These are phyloP conservation scores for Globisporangium yorkense DNA, from an alignment of 352 stramenopile genomes.

Conservation along the genomic window DNA sequence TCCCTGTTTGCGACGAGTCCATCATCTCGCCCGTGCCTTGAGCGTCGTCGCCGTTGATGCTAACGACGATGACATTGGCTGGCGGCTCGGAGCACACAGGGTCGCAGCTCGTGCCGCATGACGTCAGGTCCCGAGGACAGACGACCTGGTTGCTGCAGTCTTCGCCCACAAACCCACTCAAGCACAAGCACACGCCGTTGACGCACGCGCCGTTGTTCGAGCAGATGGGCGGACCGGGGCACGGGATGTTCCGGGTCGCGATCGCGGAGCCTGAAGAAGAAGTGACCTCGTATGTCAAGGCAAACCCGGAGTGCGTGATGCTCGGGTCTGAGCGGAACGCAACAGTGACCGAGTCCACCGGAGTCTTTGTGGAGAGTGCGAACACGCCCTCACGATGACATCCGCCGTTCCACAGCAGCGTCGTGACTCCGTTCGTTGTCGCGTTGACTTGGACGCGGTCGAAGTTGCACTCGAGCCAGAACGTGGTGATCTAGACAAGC, in stretches of 20 bases:
- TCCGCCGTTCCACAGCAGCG: constrained; percentile 39
- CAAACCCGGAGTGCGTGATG: constrained; percentile 34
- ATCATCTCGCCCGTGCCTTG: constrained; percentile 53
- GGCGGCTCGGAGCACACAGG: constrained; percentile 26
- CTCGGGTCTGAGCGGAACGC: constrained; percentile 36
- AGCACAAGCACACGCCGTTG: constrained; percentile 36
- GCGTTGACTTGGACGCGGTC: constrained; percentile 29
- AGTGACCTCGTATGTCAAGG: constrained; percentile 34
- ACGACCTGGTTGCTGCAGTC: constrained; percentile 55
- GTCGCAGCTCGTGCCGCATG: constrained; percentile 31
- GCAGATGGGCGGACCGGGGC: constrained; percentile 30
- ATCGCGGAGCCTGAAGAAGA: not conserved
- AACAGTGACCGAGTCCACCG: constrained; percentile 29
- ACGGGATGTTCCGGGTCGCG: constrained; percentile 19
- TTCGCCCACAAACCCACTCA: constrained; percentile 54
- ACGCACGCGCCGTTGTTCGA: constrained; percentile 44
- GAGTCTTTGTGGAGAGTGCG: constrained; percentile 19
- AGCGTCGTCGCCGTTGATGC: constrained; percentile 34
- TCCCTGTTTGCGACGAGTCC: constrained; percentile 37
- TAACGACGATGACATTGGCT: constrained; percentile 41
- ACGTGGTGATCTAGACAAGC: constrained; percentile 24
- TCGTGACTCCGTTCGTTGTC: constrained; percentile 8
- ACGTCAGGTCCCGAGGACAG: constrained; percentile 28
- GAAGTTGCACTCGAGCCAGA: constrained; percentile 59
- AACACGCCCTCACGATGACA: constrained; percentile 42